Base-by-base conservation (phyloP, 192 early-diverging fungal species). In the Umbelopsis isabellina region DNA sequence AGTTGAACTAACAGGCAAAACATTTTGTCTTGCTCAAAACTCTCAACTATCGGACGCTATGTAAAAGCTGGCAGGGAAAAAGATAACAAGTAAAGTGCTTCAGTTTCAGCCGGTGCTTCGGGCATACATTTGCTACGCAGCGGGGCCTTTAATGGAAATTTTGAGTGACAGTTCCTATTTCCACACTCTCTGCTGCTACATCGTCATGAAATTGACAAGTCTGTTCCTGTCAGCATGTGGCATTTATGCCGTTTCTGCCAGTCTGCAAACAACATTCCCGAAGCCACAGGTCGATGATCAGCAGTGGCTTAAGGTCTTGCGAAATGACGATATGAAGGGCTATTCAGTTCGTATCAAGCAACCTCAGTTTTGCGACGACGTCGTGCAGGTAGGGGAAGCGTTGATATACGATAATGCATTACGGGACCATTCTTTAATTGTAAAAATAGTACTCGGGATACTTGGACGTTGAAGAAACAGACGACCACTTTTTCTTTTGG, bases 401-500 rank as follows among this genome's bases (percentile, higher is more conserved):
- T 21, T 22, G 1, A 18, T 49, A 50, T 22, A 22, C 21, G 10
- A 41, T 9, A 41, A 41, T 30, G 13, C 10, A 61, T 0, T 4
- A 15, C 47, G 2, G 0, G 2, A 69, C 15, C 41, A 0, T 52
- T 1, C 8, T 11, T 30, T 25, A 12, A 12, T 15, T 53, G 18
- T 20, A 53, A 20, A 16, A 23, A 53, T 79, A 87, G 88, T 93
- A 92, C 80, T 91, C 90, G 66, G 92, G 91, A 35, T 92, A 94
- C 73, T 79, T 94, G 27, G 90, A 92, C 69, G 77, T 73, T 44
- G 81, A 81, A 10, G 88, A 79, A 44, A 78, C 75, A n/a, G 85
- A 90, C 66, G 86, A 91, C 46, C 92, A 96, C 79, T 95, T 94
- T 74, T 95, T 94, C 85, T 96, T 94, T 79, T 96, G 93, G 92